These are phyloP conservation scores for Neurospora sp. DNA, from an alignment of 495 filamentous ascomycete genomes.

Conservation along the genomic window DNA sequence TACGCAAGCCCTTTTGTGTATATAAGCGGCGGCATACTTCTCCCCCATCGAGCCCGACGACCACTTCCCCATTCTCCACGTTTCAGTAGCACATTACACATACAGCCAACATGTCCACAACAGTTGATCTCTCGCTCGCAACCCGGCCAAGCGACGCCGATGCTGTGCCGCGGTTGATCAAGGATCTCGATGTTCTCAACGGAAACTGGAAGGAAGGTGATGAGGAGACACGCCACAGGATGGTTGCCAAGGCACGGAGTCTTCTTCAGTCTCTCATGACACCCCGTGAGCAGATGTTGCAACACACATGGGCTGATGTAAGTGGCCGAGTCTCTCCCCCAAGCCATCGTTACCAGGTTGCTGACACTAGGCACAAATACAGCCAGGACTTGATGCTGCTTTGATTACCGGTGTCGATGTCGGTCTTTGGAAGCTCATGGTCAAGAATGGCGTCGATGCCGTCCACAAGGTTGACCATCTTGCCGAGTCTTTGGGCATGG, in stretches of 20 bases:
- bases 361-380: background rate
- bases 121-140: slow-evolving; percentile 8
- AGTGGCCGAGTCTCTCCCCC: background rate
- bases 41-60: background rate
- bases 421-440: slow-evolving; percentile 11
- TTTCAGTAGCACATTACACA: background rate
- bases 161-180: slow-evolving; percentile 6
- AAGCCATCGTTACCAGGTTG: background rate
- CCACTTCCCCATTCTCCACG: background rate
- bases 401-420: slow-evolving; percentile 8
- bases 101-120: background rate
- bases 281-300: slow-evolving; percentile 27
- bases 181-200: slow-evolving; percentile 5
- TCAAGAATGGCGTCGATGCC: background rate
- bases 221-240: slow-evolving; percentile 3
- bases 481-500: slow-evolving; percentile 5
- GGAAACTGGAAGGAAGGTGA: background rate
- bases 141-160: slow-evolving; percentile 6
- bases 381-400: slow-evolving; percentile 6
- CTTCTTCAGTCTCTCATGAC: slow-evolving; percentile 23
- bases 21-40: background rate
- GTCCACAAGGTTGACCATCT: slow-evolving; percentile 8
- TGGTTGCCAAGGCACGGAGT: slow-evolving; percentile 18
- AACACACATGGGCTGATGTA: slow-evolving; percentile 26
- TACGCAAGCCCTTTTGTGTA: background rate